Evolutionary conservation across 2,329 filamentous ascomycete genomes (phyloP).

Genomic region (Cordyceps tenuipes): DNA sequence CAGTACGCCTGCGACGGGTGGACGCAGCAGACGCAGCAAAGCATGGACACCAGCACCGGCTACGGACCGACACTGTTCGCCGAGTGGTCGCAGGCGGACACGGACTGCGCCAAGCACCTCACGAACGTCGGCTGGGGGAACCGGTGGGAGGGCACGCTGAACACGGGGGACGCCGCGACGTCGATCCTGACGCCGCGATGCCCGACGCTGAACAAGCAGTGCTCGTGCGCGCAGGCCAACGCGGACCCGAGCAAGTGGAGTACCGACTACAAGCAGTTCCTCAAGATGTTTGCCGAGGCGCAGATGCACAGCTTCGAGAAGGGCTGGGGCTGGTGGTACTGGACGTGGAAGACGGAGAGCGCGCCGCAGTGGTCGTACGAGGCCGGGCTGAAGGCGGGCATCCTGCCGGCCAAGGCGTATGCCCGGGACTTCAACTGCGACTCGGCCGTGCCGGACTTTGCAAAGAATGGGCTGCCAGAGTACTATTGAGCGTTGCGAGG

Average conservation of each 20-base stretch:
- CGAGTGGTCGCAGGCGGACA: constrained; percentile 97
- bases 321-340: constrained; percentile 98
- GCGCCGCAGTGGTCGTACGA: constrained; percentile 90
- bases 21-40: constrained; percentile 67
- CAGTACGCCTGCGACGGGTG: constrained; percentile 81
- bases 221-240: constrained; percentile 70
- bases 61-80: constrained; percentile 93
- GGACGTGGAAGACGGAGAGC: constrained; percentile 91
- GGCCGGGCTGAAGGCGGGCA: constrained; percentile 65
- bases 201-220: constrained; percentile 56
- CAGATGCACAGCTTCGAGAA: constrained; percentile 94
- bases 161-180: constrained; percentile 54
- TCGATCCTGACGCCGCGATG: constrained; percentile 65
- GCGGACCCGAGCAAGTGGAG: constrained; percentile 61
- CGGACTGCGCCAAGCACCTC: constrained; percentile 78
- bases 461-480: constrained; percentile 37
- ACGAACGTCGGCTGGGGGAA: constrained; percentile 86
- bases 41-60: constrained; percentile 64
- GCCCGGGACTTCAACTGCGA: constrained; percentile 62
- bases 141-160: constrained; percentile 83
- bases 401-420: constrained; percentile 70
- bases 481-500: constrained; percentile 27
- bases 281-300: constrained; percentile 85
- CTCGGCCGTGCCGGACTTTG: constrained; percentile 45
- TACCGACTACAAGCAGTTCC: constrained; percentile 70